Evolutionary conservation across 1,139 yeast species (phyloP).

Genomic region (Nakaseomyces sp.): DNA sequence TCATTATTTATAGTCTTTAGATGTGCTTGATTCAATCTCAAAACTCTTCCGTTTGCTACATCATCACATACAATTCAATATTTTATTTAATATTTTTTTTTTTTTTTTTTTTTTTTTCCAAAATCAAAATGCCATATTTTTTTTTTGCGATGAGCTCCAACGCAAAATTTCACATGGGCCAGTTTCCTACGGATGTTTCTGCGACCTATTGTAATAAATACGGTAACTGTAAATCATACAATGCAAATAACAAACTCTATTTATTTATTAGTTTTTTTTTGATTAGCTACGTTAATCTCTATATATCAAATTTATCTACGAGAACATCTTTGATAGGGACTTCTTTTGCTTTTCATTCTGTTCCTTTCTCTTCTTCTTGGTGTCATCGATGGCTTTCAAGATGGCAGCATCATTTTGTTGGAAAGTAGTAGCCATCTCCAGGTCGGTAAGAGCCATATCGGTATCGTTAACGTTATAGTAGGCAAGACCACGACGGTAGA

Average conservation of each 20-base stretch:
- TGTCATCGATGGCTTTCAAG: conserved; percentile 53
- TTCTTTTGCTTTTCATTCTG: conserved; percentile 68
- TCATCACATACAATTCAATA: background rate
- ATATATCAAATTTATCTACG: conserved; percentile 9
- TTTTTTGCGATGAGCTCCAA: too few relatives aligned
- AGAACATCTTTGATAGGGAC: conserved; percentile 76
- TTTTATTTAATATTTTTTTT: background rate
- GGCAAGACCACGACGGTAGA: conserved; percentile 79
- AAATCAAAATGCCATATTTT: too few relatives aligned
- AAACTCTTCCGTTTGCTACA: too few relatives aligned
- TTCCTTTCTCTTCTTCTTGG: conserved; percentile 43
- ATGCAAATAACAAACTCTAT: too few relatives aligned
- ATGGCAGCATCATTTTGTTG: conserved; percentile 76
- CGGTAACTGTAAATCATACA: too few relatives aligned
- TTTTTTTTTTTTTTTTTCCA: background rate
- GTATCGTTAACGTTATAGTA: conserved; percentile 55
- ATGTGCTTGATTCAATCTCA: too few relatives aligned
- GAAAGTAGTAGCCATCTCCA: conserved; percentile 55
- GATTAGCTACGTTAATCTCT: background rate
- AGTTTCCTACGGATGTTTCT: too few relatives aligned
- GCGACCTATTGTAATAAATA: too few relatives aligned
- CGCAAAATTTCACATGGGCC: too few relatives aligned
- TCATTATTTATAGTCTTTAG: too few relatives aligned
- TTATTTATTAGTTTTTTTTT: too few relatives aligned
- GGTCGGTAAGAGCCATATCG: conserved; percentile 57